Evolutionary conservation across 495 filamentous ascomycete genomes (phyloP).

Genomic region (Penicillium dipodomyicola): DNA sequence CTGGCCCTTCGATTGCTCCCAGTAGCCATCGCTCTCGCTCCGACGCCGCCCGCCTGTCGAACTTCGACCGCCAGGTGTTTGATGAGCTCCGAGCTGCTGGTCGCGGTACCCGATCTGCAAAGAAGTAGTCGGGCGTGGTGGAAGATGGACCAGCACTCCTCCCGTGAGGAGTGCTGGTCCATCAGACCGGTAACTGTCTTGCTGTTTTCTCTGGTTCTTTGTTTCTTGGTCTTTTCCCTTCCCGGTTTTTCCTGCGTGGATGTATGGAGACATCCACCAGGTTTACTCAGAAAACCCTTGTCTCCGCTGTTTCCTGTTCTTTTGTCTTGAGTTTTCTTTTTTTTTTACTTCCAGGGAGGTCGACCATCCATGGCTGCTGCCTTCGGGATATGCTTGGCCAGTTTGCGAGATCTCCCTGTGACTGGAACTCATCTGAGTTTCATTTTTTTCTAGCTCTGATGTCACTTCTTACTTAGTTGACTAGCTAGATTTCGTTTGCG

Average conservation of each 20-base stretch:
- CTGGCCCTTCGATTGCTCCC: neutral
- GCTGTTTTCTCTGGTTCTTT: neutral
- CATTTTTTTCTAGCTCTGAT: neutral
- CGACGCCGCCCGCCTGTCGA: neutral
- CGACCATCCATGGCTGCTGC: neutral
- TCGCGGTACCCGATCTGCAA: neutral
- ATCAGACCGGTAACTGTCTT: neutral
- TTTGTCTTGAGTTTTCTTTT: no score
- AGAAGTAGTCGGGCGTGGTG: neutral
- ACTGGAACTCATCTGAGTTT: neutral
- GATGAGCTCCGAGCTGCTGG: neutral
- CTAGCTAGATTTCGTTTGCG: neutral
- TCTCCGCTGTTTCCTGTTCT: neutral
- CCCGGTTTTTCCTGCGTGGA: neutral
- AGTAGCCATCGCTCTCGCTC: neutral
- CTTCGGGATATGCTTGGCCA: neutral
- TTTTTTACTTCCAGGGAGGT: neutral
- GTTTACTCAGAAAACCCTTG: neutral
- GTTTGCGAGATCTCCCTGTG: neutral
- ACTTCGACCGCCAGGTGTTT: neutral
- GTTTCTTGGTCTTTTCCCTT: neutral
- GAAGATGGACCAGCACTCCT: neutral
- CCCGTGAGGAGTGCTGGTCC: neutral
- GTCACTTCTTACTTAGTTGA: neutral
- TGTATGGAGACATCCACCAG: slow-evolving; percentile 4